A percentile compares a stretch with the other conserved stretches of the same genome.
Conservation (phyloP, 106 monocot genomes). For the Hemerocallis citrina region DNA sequence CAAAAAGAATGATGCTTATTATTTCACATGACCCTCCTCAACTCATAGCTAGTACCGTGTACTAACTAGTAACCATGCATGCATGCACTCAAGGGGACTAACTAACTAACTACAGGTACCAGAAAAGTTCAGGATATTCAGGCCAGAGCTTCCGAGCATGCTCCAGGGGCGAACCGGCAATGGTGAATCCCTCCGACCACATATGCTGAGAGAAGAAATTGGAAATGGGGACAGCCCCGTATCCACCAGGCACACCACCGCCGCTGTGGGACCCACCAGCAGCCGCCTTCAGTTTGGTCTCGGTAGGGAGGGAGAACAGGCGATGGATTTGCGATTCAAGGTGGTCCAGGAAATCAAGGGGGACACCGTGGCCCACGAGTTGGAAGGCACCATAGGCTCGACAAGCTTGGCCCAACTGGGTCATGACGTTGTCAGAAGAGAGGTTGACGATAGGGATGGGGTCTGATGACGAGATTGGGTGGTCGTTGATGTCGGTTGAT, state of each 20-base stretch:
- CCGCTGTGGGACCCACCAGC: neutral
- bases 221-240: constrained; percentile 13
- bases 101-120: too few relatives aligned
- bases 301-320: constrained; percentile 19
- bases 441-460: constrained; percentile 17
- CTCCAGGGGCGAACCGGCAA: neutral
- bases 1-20: too few relatives aligned
- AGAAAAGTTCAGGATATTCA: neutral
- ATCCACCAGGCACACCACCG: constrained; percentile 6
- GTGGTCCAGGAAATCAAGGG: neutral
- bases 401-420: constrained; percentile 4
- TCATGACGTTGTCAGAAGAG: neutral
- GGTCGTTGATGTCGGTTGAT: constrained; percentile 13
- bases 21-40: too few relatives aligned
- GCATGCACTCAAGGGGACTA: too few relatives aligned
- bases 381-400: constrained; percentile 4
- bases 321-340: neutral
- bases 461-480: constrained; percentile 7
- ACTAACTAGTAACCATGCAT: too few relatives aligned
- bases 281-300: constrained; percentile 4
- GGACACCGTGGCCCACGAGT: constrained; percentile 11
- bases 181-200: constrained; percentile 26
- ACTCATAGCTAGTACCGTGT: too few relatives aligned
- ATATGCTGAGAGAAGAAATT: constrained; percentile 12
- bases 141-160: constrained; percentile 6